Evolutionary conservation across 768 basidiomycete genomes (phyloP), one percentile per base, ranked within the genome.

Genomic region (Phaffia australis): DNA sequence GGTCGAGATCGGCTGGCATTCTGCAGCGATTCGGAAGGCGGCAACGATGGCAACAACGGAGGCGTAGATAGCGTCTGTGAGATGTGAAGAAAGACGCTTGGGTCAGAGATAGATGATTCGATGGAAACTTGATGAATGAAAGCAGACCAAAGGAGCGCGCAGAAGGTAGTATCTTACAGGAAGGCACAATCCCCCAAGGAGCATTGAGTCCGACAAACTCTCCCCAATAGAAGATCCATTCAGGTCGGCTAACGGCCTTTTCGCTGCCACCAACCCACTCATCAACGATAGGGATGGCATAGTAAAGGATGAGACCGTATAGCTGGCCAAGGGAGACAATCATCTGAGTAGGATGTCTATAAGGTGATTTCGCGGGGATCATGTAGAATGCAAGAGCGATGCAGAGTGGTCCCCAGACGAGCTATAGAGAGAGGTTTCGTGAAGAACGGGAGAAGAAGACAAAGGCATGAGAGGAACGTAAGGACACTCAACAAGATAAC

Each of bases 301-400:
- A 69, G 63, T 69, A 69, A 48, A 69, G 67, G 19, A 69, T 52
- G n/a, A 69, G 63, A 2, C 67, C 67, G 67, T 69, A 69, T 23
- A 63, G 56, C 52, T 69, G 62, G 42, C 67, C 67, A 15, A 69
- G 51, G 0, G 60, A 63, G 32, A 64, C 67, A 29, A 56, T n/a
- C 19, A 69, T 27, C 67, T 69, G 67, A 42, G 59, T 54, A 14
- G 62, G 56, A 47, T 69, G 67, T 48, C 67, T 42, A 42, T 42
- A 64, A 11, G 67, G 51, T n/a, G 56, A 60, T 18, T 55, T 56
- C 11, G 29, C n/a, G 16, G 67, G 62, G 15, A 69, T 69, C n/a
- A 64, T 30, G 56, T 30, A 59, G n/a, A 67, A 23, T 15, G 63
- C 67, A 35, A 69, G 58, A 11, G 52, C 48, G 11, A 60, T 25